Conservation (phyloP, 768 basidiomycete genomes). For the Amanita fuliginea region DNA sequence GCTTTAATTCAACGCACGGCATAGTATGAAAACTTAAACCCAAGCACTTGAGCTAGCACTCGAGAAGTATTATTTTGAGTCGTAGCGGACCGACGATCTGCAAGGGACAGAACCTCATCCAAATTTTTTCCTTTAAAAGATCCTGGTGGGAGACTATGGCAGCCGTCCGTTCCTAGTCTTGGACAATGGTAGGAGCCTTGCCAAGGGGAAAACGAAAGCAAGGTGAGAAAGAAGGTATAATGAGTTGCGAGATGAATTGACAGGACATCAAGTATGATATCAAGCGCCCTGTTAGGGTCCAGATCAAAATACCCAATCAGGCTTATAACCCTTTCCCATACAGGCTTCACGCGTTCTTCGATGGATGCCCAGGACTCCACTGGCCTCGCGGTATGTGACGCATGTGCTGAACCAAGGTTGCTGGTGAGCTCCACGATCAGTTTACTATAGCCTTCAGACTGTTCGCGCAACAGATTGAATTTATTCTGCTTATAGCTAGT, state of each 20-base stretch:
- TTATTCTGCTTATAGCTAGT: conserved; percentile 96
- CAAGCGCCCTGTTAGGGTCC: conserved; percentile 88
- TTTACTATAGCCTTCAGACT: conserved; percentile 96
- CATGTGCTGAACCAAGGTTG: conserved; percentile 67
- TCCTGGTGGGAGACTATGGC: conserved; percentile 24
- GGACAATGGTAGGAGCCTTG: conserved; percentile 35
- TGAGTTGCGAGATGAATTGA: conserved; percentile 74
- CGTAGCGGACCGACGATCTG: conserved; percentile 26
- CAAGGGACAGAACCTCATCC: conserved; percentile 53
- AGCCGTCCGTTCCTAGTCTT: conserved; percentile 22
- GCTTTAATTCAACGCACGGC: conserved; percentile 40
- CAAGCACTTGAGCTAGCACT: conserved; percentile 82
- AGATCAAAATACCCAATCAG: conserved; percentile 95
- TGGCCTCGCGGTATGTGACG: conserved; percentile 52
- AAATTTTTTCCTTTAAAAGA: conserved; percentile 48
- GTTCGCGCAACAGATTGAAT: conserved; percentile 94
- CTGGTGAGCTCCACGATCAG: conserved; percentile 76
- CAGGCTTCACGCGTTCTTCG: conserved; percentile 52
- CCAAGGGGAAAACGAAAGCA: conserved; percentile 88
- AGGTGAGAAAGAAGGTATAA: conserved; percentile 79
- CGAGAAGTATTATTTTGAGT: conserved; percentile 23
- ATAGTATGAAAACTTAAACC: conserved; percentile 94
- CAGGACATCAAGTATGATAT: conserved; percentile 88
- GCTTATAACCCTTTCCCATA: conserved; percentile 79
- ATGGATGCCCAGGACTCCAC: conserved; percentile 46